Conservation (phyloP, 78 protist species). For the Parvularia atlantis region DNA sequence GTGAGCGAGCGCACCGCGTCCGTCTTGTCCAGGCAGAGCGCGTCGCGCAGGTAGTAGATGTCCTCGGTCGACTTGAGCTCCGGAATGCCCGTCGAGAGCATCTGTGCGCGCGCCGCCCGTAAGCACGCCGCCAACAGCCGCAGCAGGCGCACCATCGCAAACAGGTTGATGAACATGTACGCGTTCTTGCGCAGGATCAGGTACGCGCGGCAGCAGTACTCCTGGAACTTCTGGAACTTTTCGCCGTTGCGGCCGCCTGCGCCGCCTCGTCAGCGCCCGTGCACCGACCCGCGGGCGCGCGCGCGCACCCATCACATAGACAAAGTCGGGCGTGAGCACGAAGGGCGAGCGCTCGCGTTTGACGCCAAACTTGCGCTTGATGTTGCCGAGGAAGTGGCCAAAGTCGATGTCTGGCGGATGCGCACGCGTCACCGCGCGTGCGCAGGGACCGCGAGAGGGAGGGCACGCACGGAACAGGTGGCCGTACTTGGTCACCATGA, state of each 20-base stretch:
- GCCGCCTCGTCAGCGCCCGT: too few species aligned
- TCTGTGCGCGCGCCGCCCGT: conserved; percentile 2
- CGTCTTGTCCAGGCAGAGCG: conserved; percentile 41
- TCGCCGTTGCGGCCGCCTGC: too few species aligned
- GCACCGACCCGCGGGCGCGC: conserved; percentile 42
- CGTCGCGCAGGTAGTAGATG: conserved; percentile 51
- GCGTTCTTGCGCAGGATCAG: conserved; percentile 66
- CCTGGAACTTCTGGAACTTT: conserved; percentile 43
- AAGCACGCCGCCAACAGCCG: neutral
- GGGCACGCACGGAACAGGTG: conserved; percentile 85
- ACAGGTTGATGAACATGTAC: conserved; percentile 61
- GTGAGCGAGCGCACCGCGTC: too few species aligned
- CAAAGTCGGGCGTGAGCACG: conserved; percentile 86
- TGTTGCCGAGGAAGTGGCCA: conserved; percentile 91
- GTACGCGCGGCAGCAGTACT: conserved; percentile 60
- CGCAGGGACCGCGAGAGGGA: too few species aligned
- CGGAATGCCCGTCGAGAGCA: conserved; percentile 86
- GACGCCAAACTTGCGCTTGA: conserved; percentile 55
- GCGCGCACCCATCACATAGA: conserved; percentile 62
- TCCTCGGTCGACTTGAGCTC: conserved; percentile 56
- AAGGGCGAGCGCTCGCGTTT: conserved; percentile 88
- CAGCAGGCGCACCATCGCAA: conserved; percentile 48
- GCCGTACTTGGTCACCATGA: conserved; percentile 59
- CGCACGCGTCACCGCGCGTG: too few species aligned
- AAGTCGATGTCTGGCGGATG: conserved; percentile 91